Conservation (phyloP, 495 filamentous ascomycete genomes). For the Choiromyces venosus region DNA sequence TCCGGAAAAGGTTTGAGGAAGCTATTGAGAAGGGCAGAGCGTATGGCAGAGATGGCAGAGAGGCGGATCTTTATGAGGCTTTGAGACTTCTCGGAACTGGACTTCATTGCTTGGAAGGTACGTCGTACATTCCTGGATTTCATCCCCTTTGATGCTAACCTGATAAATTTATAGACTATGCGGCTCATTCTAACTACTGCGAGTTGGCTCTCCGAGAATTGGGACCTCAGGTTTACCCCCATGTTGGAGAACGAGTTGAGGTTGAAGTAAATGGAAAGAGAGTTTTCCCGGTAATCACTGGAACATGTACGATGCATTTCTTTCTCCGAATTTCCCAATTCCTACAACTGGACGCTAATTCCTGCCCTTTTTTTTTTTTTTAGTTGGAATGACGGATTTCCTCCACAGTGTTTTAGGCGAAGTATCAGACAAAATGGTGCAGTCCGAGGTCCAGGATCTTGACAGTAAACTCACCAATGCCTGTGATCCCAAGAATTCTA, state of each 20-base stretch:
- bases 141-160: neutral
- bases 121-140: neutral
- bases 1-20: slow-evolving; percentile 62
- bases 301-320: slow-evolving; percentile 52
- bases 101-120: slow-evolving; percentile 74
- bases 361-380: neutral
- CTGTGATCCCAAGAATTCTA: slow-evolving; percentile 53
- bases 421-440: slow-evolving; percentile 76
- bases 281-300: slow-evolving; percentile 76
- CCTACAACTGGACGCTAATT: slow-evolving; percentile 42
- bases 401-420: slow-evolving; percentile 84
- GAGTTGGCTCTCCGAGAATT: slow-evolving; percentile 79
- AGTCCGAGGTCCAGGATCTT: slow-evolving; percentile 76
- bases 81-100: slow-evolving; percentile 77
- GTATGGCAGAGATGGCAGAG: slow-evolving; percentile 57
- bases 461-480: slow-evolving; percentile 64
- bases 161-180: slow-evolving; percentile 53
- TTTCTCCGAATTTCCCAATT: neutral
- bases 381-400: slow-evolving; percentile 44
- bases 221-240: slow-evolving; percentile 73
- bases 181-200: slow-evolving; percentile 82
- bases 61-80: slow-evolving; percentile 74
- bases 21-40: slow-evolving; percentile 66
- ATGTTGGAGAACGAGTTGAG: slow-evolving; percentile 68
- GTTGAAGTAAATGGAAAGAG: slow-evolving; percentile 62